Evolutionary conservation across 225 moss, liverwort and hornwort genomes (phyloP), one percentile per base, ranked within the genome.

Genomic region (Bryum argenteum): DNA sequence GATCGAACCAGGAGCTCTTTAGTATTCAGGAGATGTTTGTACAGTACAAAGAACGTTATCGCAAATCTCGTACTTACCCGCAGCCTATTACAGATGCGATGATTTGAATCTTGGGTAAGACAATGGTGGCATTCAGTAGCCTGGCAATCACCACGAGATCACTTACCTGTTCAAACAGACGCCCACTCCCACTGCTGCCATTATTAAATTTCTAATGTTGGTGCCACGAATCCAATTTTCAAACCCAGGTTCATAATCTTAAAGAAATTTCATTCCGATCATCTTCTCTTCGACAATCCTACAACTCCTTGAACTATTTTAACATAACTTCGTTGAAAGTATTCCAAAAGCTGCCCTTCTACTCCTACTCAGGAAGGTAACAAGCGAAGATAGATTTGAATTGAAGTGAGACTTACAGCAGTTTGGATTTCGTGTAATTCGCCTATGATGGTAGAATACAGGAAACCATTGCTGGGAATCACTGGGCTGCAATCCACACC

Each of bases 81-180:
- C 63, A 79, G 51, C 69, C 71, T 62, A 65, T 84, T 3, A 79
- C 67, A 59, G 61, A 71, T 18, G 38, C 5, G 18, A 45, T 42
- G 71, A 52, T 74, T 71, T 76, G 85, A 63, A 88, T 73, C 56
- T 73, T 75, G 11, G 88, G 88, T 50, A 88, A 63, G 57, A 83
- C 82, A 18, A 88, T 67, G 9, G 82, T 88, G 56, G 88, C 88
- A 53, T 88, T 85, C 47, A 88, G 68, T n/a, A 88, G 78, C 19
- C 78, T 72, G 23, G 80, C 88, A 9, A 88, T 83, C 1, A 69
- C 80, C 73, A 88, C 85, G 33, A 81, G 57, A 66, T 88, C 88
- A 74, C 85, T 78, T 28, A 88, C 74, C 88, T 88, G 72, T 50
- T 43, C 10, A 45, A 75, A 22, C 48, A 48, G 48, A 28, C 28